phyloP scores from a whole-genome alignment of 441 rosid genomes.

The Theobroma grandiflorum region DNA sequence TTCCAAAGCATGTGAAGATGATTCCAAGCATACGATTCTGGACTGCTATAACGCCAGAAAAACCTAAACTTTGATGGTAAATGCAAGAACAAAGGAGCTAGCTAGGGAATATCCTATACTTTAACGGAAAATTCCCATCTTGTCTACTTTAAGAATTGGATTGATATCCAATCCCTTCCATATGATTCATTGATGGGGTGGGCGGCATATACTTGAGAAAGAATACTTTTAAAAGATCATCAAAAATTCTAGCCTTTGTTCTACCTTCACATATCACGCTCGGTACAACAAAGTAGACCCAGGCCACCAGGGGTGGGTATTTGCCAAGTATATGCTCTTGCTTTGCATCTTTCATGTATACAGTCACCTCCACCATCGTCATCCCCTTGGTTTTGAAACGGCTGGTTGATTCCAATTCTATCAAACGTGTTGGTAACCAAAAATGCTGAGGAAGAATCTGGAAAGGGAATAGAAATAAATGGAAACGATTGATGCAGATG shows the following conservation, averaged over 20 bases:
- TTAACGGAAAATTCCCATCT: constrained; percentile 19
- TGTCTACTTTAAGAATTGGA: constrained; percentile 19
- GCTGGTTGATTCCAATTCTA: constrained; percentile 40
- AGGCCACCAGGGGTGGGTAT: constrained; percentile 34
- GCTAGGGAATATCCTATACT: constrained; percentile 26
- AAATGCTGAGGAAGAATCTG: constrained; percentile 20
- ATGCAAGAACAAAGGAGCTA: background rate
- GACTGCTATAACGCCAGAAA: background rate
- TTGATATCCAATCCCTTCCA: background rate
- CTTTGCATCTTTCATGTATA: constrained; percentile 35
- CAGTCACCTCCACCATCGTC: background rate
- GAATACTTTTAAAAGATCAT: background rate
- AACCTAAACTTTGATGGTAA: background rate
- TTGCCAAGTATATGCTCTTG: constrained; percentile 38
- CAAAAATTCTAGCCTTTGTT: too few relatives aligned
- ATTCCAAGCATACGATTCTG: constrained; percentile 43
- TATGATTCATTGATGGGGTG: constrained; percentile 3
- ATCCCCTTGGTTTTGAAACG: background rate
- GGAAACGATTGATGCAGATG: background rate
- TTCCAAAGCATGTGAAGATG: constrained; percentile 30
- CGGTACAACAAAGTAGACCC: constrained; percentile 23
- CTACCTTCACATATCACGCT: background rate
- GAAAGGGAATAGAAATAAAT: constrained; percentile 13
- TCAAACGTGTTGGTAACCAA: constrained; percentile 25
- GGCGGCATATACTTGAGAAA: constrained; percentile 44